phyloP scores from a whole-genome alignment of 768 basidiomycete species.

The Clavulina sp. region DNA sequence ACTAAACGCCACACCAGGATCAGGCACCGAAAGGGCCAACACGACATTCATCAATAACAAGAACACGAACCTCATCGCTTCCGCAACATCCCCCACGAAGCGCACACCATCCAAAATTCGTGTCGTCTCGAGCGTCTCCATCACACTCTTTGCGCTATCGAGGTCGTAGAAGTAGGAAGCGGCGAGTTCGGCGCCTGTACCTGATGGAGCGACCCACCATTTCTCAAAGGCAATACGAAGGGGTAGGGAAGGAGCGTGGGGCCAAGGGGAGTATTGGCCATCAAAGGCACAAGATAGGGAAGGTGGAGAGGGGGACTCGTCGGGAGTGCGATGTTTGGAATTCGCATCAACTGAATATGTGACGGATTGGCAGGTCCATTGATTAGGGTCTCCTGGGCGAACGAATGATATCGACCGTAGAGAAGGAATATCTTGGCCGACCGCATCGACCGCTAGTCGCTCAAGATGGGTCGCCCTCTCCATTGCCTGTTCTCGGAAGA shows the following conservation, averaged over 20 bases:
- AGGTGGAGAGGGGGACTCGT: neutral
- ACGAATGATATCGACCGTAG: neutral
- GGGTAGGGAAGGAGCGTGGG: neutral
- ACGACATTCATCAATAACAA: too few relatives aligned
- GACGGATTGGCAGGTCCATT: neutral
- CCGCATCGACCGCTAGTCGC: too few relatives aligned
- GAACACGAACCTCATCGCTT: too few relatives aligned
- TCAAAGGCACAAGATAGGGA: neutral
- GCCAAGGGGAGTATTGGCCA: neutral
- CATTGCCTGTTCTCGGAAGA: too few relatives aligned
- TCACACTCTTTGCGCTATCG: too few relatives aligned
- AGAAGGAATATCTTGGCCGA: too few relatives aligned
- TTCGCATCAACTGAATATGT: neutral
- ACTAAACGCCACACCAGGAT: too few relatives aligned
- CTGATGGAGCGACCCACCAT: neutral
- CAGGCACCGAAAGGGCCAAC: too few relatives aligned
- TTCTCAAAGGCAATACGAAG: neutral
- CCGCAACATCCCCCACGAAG: too few relatives aligned
- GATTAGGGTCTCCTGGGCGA: neutral
- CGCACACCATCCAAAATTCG: too few relatives aligned
- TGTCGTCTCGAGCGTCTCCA: too few relatives aligned
- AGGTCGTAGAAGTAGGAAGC: neutral
- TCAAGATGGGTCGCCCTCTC: too few relatives aligned
- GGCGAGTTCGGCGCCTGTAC: neutral
- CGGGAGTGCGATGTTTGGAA: neutral